Evolutionary conservation across 768 basidiomycete species (phyloP).

Genomic region (Suillus americanus): DNA sequence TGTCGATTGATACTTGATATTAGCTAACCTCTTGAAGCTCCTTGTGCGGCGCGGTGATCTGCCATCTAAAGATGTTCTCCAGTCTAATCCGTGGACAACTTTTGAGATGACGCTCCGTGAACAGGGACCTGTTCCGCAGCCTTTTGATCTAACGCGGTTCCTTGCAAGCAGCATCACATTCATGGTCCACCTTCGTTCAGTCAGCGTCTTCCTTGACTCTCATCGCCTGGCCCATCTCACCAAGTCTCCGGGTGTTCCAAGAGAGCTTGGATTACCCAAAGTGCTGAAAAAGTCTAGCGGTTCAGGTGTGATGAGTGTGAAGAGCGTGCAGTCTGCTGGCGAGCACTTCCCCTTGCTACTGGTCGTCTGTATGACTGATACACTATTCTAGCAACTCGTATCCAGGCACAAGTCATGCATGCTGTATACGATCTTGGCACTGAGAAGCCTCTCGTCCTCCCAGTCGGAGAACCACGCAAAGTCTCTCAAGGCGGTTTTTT

Average conservation of each 20-base stretch:
- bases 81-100: slow-evolving; percentile 66
- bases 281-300: slow-evolving; percentile 57
- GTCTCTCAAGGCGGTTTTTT: slow-evolving; percentile 43
- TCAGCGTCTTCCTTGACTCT: slow-evolving; percentile 83
- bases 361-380: slow-evolving; percentile 7
- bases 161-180: slow-evolving; percentile 91
- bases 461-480: slow-evolving; percentile 31
- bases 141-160: slow-evolving; percentile 89
- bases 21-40: slow-evolving; percentile 44
- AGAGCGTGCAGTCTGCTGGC: slow-evolving; percentile 64
- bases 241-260: slow-evolving; percentile 58
- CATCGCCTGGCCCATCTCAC: slow-evolving; percentile 64
- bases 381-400: slow-evolving; percentile 56
- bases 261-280: slow-evolving; percentile 50
- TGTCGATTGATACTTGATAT: not conserved
- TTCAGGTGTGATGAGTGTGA: slow-evolving; percentile 66
- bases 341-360: slow-evolving; percentile 21
- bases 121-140: slow-evolving; percentile 71
- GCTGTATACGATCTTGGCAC: slow-evolving; percentile 71
- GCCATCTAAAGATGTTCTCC: slow-evolving; percentile 35
- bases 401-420: slow-evolving; percentile 79
- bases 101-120: slow-evolving; percentile 91
- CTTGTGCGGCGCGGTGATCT: slow-evolving; percentile 79
- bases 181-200: slow-evolving; percentile 74
- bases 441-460: slow-evolving; percentile 47